A percentile compares a stretch with the other conserved stretches of the same genome.
Conservation (phyloP, 2,329 filamentous ascomycete species). For the Phialemoniopsis sp. region DNA sequence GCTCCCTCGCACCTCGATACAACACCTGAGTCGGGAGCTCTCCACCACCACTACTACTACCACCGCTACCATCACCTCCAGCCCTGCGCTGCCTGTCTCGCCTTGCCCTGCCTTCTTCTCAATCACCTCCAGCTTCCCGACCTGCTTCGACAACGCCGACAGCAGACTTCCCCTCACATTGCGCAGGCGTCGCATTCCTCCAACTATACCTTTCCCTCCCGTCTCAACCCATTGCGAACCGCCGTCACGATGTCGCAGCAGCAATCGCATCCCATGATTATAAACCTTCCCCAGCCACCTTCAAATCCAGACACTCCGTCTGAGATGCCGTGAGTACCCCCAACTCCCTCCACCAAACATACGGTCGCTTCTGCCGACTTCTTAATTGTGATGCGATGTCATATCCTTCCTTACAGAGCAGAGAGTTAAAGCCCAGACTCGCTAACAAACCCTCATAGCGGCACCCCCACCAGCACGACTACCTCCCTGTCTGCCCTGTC, state of each 20-base stretch:
- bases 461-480: slow-evolving; percentile 88
- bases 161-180: background rate
- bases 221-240: background rate
- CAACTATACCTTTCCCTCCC: too few relatives aligned
- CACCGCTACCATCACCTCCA: too few relatives aligned
- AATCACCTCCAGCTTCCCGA: background rate
- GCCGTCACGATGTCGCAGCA: slow-evolving; percentile 20
- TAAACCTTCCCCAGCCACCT: slow-evolving; percentile 78
- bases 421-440: slow-evolving; percentile 6
- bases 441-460: slow-evolving; percentile 45
- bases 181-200: too few relatives aligned
- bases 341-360: slow-evolving; percentile 3
- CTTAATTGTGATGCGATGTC: too few relatives aligned
- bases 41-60: too few relatives aligned
- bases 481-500: slow-evolving; percentile 89
- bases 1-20: too few relatives aligned
- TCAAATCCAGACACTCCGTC: slow-evolving; percentile 83
- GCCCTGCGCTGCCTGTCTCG: too few relatives aligned
- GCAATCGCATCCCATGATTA: slow-evolving; percentile 57
- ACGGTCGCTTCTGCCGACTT: background rate
- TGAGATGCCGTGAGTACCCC: slow-evolving; percentile 73
- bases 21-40: too few relatives aligned
- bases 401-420: slow-evolving; percentile 1
- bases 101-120: too few relatives aligned
- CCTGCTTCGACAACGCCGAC: background rate